Conservation (phyloP, 2,329 filamentous ascomycete species). For the Apiospora malaysiana region DNA sequence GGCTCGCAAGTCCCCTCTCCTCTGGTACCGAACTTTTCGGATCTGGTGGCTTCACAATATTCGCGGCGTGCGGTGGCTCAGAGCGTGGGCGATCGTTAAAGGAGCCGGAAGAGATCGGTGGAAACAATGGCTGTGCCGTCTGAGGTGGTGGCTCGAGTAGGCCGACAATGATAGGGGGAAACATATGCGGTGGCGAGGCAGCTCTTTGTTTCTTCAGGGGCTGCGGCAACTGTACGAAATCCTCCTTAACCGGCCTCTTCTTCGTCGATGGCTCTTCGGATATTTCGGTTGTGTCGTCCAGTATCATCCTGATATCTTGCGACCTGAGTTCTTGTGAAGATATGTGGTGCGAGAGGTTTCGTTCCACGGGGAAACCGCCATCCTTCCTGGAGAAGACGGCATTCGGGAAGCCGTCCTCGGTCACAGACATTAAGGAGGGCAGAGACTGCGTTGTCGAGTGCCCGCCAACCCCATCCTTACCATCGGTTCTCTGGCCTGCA, state of each 20-base stretch:
- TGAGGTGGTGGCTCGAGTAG: constrained; percentile 67
- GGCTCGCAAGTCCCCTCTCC: constrained; percentile 36
- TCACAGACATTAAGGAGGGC: constrained; percentile 35
- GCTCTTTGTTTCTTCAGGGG: constrained; percentile 70
- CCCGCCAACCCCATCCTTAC: constrained; percentile 35
- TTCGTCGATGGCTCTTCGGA: constrained; percentile 57
- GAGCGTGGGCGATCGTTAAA: constrained; percentile 54
- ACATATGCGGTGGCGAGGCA: constrained; percentile 51
- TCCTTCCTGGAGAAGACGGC: constrained; percentile 33
- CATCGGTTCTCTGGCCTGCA: constrained; percentile 49
- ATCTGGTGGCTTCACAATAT: constrained; percentile 39
- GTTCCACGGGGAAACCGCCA: constrained; percentile 27
- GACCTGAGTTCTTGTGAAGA: constrained; percentile 49
- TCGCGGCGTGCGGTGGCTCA: constrained; percentile 51
- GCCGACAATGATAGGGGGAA: constrained; percentile 70
- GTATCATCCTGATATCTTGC: constrained; percentile 52
- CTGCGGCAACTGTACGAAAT: constrained; percentile 68
- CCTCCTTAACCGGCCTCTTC: constrained; percentile 65
- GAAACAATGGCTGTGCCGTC: constrained; percentile 60
- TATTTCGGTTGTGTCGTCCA: constrained; percentile 50
- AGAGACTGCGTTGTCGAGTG: constrained; percentile 37
- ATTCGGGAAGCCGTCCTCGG: constrained; percentile 34
- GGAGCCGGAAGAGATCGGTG: constrained; percentile 64
- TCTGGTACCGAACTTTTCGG: constrained; percentile 28
- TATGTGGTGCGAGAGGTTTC: constrained; percentile 39